These are phyloP conservation scores for Salix exigua DNA, from an alignment of 345 rosid genomes.

Conservation along the genomic window DNA sequence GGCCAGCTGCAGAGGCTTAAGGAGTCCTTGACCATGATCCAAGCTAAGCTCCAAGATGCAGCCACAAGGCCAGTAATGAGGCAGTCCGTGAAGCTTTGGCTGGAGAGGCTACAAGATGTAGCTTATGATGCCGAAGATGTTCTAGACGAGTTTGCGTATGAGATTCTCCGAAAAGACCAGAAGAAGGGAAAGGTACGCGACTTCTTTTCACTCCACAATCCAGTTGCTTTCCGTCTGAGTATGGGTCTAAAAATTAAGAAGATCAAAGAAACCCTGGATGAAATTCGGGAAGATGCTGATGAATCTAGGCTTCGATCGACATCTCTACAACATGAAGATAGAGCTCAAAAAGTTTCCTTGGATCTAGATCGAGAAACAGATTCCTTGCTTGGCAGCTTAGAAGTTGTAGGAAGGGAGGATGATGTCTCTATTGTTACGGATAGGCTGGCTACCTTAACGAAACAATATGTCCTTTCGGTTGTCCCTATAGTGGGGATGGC, in stretches of 20 bases:
- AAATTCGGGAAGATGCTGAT: background rate
- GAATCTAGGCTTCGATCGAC: background rate
- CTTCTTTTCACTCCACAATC: background rate
- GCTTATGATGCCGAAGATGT: background rate
- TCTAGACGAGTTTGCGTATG: background rate
- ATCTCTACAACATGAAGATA: background rate
- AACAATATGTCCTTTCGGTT: too few relatives aligned
- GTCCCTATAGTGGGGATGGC: too few relatives aligned
- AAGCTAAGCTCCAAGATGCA: background rate
- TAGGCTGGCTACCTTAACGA: too few relatives aligned
- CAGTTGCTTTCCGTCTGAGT: background rate
- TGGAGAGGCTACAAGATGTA: constrained; percentile 83
- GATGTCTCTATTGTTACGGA: too few relatives aligned
- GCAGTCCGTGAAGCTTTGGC: constrained; percentile 72
- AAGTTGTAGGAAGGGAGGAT: too few relatives aligned
- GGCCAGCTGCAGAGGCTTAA: background rate
- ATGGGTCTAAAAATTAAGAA: background rate
- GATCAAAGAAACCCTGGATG: background rate
- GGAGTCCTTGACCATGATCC: background rate
- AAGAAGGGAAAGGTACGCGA: background rate
- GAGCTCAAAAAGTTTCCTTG: background rate
- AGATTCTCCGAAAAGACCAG: background rate
- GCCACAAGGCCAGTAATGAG: background rate
- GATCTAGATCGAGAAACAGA: background rate
- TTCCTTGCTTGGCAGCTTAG: background rate